Evolutionary conservation across 1,139 yeast genomes (phyloP), one percentile per base, ranked within the genome.

Genomic region (Groenewaldozyma auringiensis): DNA sequence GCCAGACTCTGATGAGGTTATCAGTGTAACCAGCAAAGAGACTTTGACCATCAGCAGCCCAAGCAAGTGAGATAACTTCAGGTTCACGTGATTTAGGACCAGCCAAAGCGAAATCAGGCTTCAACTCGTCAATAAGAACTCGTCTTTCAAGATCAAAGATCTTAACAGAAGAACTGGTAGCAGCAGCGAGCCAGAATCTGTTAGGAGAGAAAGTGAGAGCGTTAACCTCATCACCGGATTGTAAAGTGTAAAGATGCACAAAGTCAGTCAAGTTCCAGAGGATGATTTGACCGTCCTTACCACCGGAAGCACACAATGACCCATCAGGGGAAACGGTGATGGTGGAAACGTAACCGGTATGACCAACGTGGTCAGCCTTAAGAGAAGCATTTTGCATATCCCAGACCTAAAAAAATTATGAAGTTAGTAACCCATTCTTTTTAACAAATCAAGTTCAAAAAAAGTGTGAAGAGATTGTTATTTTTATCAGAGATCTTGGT

Each of bases 141-240:
- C 95, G 84, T 78, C 86, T 92, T 78, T 88, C 95, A 72, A 92
- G 83, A 83, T 89, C 88, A 87, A 82, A 92, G 81, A 94, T 84
- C 88, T 88, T 89, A 79, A 94, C 87, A 69, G 96, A 94, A 62
- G 96, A 76, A 61, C 96, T 78, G 66, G 99, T 92, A 69, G 98
- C 98, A 76, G 97, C 98, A 72, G 96, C 94, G 74, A 94, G 86
- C 98, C 98, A 92, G 94, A 87, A 94, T 84, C 98, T 89, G 95
- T 87, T 86, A 76, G 99, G 98, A 72, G 98, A 89, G 95, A 92
- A 94, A 67, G 96, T 95, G 71, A 92, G 83, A 70, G 96, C 94
- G 75, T 86, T 87, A 65, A 94, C 92, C 80, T 92, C 98, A 69
- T 92, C 94, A 72, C 94, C 87, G 63, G 96, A 94, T 67, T 79